These are phyloP conservation scores for Dendrobium catenatum DNA, from an alignment of 106 monocot genomes.

Conservation along the genomic window DNA sequence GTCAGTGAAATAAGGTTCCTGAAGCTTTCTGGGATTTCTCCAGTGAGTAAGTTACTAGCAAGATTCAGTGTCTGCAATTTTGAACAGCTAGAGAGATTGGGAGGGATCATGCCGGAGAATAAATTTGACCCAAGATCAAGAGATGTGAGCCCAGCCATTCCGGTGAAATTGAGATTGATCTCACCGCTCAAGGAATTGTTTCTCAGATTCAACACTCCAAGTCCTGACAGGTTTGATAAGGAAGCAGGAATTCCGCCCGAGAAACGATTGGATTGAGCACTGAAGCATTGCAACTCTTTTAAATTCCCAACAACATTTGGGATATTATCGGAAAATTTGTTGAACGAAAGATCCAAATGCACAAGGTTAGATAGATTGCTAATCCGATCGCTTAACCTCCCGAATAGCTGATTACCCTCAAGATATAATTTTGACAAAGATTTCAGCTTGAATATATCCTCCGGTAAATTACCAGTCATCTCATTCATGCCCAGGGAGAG, in stretches of 20 bases:
- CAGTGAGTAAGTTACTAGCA: conserved; percentile 45
- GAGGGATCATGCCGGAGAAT: conserved; percentile 52
- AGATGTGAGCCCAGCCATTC: conserved; percentile 27
- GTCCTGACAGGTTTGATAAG: conserved; percentile 30
- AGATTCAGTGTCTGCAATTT: conserved; percentile 53
- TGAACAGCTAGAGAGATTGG: conserved; percentile 29
- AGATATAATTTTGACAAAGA: conserved; percentile 34
- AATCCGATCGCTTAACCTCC: conserved; percentile 24
- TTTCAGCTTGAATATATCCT: conserved; percentile 54
- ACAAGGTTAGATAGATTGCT: conserved; percentile 64
- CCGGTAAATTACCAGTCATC: conserved; percentile 48
- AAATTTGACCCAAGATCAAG: conserved; percentile 70
- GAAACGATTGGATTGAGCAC: conserved; percentile 36
- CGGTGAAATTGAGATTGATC: conserved; percentile 44
- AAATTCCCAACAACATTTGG: conserved; percentile 58
- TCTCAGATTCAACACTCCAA: conserved; percentile 45
- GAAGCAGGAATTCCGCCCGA: conserved; percentile 55
- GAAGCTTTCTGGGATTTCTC: conserved; percentile 70
- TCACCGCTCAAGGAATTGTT: conserved; percentile 55
- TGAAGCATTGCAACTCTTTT: conserved; percentile 30
- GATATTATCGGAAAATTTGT: conserved; percentile 53
- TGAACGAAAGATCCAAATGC: conserved; percentile 57
- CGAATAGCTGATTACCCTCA: conserved; percentile 37
- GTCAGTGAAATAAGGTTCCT: conserved; percentile 37
- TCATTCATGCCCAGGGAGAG: conserved; percentile 45